A percentile compares a stretch with the other conserved stretches of the same genome.
Conservation (phyloP, 148 eudicot genomes). For the Rhododendron ferrugineum region DNA sequence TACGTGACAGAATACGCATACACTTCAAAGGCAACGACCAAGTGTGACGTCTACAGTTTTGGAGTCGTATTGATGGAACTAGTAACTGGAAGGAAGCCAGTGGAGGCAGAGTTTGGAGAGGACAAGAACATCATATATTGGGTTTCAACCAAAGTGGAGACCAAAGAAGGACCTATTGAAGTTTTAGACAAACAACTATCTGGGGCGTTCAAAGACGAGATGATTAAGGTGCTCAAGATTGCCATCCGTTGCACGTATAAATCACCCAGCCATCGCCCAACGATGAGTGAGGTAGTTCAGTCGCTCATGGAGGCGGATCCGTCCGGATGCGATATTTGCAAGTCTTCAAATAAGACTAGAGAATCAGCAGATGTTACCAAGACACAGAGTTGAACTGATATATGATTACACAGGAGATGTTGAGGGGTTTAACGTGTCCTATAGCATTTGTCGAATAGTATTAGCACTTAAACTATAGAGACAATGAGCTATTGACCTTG, state of each 20-base stretch:
- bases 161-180: slow-evolving; percentile 73
- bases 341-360: slow-evolving; percentile 42
- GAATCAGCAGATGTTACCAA: slow-evolving; percentile 30
- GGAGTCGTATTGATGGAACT: slow-evolving; percentile 97
- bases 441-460: slow-evolving; percentile 40
- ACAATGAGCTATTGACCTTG: slow-evolving; percentile 15
- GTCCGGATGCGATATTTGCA: slow-evolving; percentile 51
- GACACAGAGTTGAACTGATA: slow-evolving; percentile 30
- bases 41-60: slow-evolving; percentile 90
- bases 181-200: slow-evolving; percentile 59
- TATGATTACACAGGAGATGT: slow-evolving; percentile 18
- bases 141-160: slow-evolving; percentile 68
- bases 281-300: slow-evolving; percentile 83
- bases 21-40: slow-evolving; percentile 80
- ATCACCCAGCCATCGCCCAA: slow-evolving; percentile 60
- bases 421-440: slow-evolving; percentile 20
- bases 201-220: slow-evolving; percentile 52
- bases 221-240: slow-evolving; percentile 62
- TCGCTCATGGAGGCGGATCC: slow-evolving; percentile 72
- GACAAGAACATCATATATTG: slow-evolving; percentile 86
- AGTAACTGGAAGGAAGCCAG: slow-evolving; percentile 84
- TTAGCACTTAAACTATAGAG: slow-evolving; percentile 22
- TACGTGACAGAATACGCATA: slow-evolving; percentile 71
- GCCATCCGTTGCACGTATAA: slow-evolving; percentile 73
- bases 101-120: slow-evolving; percentile 90